A percentile compares a stretch with the other conserved stretches of the same genome.
phyloP scores from a whole-genome alignment of 1,139 yeast species.

The Blastobotrys capitulatus region DNA sequence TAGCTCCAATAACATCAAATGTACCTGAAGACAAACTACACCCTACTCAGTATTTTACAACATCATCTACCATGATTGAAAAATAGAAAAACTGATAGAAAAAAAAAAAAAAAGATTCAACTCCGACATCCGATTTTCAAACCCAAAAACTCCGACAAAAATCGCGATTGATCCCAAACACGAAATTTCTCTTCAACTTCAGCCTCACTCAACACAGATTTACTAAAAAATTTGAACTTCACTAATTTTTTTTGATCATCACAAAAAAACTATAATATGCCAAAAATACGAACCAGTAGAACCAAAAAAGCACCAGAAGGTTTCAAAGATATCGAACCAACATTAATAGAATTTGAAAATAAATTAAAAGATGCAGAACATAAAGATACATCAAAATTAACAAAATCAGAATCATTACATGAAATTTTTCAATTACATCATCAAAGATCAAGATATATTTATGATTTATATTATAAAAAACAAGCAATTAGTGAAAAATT shows the following conservation, averaged over 20 bases:
- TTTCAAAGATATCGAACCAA: slow-evolving; percentile 63
- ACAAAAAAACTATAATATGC: slow-evolving; percentile 32
- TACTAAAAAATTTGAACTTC: neutral
- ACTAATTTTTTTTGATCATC: neutral
- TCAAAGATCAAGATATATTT: slow-evolving; percentile 71
- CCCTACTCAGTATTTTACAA: too few relatives aligned
- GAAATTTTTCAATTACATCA: slow-evolving; percentile 65
- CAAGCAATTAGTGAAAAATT: slow-evolving; percentile 60
- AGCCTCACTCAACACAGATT: neutral
- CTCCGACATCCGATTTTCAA: too few relatives aligned
- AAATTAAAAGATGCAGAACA: slow-evolving; percentile 46
- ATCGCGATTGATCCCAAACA: neutral
- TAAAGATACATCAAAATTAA: slow-evolving; percentile 32
- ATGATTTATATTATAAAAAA: slow-evolving; percentile 65
- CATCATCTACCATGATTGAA: too few relatives aligned
- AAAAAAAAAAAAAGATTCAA: too few relatives aligned
- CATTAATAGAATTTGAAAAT: slow-evolving; percentile 55
- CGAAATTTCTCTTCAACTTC: neutral
- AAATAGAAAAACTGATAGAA: too few relatives aligned
- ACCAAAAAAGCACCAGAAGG: slow-evolving; percentile 67
- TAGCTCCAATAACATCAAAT: too few relatives aligned
- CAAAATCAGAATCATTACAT: slow-evolving; percentile 59
- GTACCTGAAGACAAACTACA: too few relatives aligned
- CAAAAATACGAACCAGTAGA: slow-evolving; percentile 40
- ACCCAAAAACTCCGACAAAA: too few relatives aligned